phyloP scores from a whole-genome alignment of 352 stramenopile species.

The Phytopythium delawarense region DNA sequence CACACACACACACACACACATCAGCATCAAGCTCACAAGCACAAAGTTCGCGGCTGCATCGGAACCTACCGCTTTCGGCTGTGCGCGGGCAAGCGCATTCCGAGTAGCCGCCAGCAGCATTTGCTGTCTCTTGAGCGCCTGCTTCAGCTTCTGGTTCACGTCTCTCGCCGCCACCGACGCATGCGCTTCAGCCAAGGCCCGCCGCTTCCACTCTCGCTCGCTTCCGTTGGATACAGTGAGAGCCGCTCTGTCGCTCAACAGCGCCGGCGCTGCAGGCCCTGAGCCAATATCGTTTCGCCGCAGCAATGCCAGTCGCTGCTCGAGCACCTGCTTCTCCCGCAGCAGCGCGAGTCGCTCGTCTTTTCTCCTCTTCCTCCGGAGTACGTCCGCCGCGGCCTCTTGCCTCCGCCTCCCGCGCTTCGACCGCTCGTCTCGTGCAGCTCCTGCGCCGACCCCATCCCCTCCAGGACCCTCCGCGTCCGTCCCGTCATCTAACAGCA shows the following conservation, averaged over 20 bases:
- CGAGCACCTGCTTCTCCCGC: background rate
- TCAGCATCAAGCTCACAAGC: background rate
- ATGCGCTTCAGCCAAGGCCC: background rate
- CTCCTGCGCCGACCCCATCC: too few relatives aligned
- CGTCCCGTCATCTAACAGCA: background rate
- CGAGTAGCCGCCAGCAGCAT: background rate
- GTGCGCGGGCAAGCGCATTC: background rate
- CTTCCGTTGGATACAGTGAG: background rate
- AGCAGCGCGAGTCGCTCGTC: background rate
- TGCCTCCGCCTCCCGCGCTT: background rate
- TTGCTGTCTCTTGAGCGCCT: background rate
- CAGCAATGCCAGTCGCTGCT: background rate
- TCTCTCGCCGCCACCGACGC: background rate
- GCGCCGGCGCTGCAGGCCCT: too few relatives aligned
- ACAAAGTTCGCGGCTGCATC: background rate
- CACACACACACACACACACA: too few relatives aligned
- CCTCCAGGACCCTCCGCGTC: background rate
- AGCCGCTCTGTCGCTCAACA: background rate
- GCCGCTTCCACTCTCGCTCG: background rate
- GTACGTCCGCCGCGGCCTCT: background rate
- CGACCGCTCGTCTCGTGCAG: background rate
- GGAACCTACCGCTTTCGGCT: background rate
- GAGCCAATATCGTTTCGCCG: background rate
- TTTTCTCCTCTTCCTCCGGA: background rate
- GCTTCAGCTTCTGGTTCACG: background rate